Evolutionary conservation across 805 yeast genomes (phyloP).

Genomic region (Candida saitoana): DNA sequence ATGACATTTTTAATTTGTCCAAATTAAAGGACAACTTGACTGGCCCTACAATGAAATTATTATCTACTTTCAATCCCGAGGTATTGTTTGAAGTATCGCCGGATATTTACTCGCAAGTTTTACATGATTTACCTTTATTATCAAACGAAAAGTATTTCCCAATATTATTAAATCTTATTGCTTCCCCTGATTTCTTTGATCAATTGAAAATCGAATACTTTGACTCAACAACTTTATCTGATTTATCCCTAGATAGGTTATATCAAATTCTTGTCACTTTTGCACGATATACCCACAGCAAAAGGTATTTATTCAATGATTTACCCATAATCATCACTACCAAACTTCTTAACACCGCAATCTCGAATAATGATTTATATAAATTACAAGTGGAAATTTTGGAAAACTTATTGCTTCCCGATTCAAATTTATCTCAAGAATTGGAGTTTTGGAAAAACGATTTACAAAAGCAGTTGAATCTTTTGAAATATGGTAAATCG

Average conservation of each 20-base stretch:
- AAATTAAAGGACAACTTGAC: conserved; percentile 13
- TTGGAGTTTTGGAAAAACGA: conserved; percentile 20
- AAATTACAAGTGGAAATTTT: conserved; percentile 19
- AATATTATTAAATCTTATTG: conserved; percentile 23
- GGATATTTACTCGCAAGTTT: conserved; percentile 9
- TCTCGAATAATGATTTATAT: conserved; percentile 22
- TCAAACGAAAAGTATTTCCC: conserved; percentile 19
- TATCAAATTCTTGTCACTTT: conserved; percentile 17
- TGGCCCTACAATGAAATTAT: conserved; percentile 18
- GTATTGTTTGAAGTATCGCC: conserved; percentile 10
- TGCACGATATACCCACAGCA: conserved; percentile 17
- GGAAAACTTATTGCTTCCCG: conserved; percentile 17
- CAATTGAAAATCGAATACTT: conserved; percentile 9
- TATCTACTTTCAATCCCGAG: conserved; percentile 17
- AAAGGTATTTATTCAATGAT: conserved; percentile 17
- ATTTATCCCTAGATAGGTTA: conserved; percentile 19
- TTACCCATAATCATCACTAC: conserved; percentile 23
- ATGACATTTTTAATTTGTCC: conserved; percentile 17
- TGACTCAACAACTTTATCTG: conserved; percentile 9
- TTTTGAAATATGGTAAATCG: conserved; percentile 24
- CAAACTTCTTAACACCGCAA: conserved; percentile 15
- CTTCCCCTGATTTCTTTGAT: conserved; percentile 14
- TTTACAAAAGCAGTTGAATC: conserved; percentile 13
- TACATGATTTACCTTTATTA: conserved; percentile 10
- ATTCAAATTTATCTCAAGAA: conserved; percentile 12